These are phyloP conservation scores for Oxyria digyna DNA, from an alignment of 148 eudicot species.

Conservation along the genomic window DNA sequence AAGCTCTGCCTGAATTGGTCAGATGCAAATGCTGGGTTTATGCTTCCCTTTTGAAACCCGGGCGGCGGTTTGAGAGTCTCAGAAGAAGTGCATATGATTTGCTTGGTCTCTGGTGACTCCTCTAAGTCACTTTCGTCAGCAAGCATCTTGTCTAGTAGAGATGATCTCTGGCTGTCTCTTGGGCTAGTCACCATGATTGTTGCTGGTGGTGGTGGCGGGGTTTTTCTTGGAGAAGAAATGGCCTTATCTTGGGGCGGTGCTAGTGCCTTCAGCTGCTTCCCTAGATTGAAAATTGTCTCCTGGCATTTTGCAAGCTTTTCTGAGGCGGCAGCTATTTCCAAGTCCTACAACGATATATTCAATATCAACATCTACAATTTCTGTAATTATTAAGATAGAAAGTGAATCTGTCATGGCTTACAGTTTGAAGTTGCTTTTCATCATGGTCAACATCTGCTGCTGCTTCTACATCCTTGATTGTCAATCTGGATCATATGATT, in stretches of 20 bases:
- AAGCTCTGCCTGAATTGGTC: constrained; percentile 11
- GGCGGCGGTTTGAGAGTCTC: constrained; percentile 15
- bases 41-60: constrained; percentile 10
- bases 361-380: background rate
- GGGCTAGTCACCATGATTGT: background rate
- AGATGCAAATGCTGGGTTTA: background rate
- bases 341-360: constrained; percentile 32
- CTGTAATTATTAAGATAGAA: background rate
- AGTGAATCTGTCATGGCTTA: constrained; percentile 26
- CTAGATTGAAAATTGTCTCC: constrained; percentile 64
- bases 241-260: constrained; percentile 37
- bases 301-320: constrained; percentile 90
- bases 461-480: constrained; percentile 18
- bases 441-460: constrained; percentile 13
- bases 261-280: constrained; percentile 70
- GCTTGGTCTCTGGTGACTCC: constrained; percentile 36
- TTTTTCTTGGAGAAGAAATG: constrained; percentile 20
- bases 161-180: constrained; percentile 25
- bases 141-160: constrained; percentile 69
- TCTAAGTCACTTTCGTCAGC: constrained; percentile 46
- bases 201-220: constrained; percentile 3
- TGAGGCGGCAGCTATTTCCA: constrained; percentile 65
- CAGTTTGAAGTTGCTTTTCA: constrained; percentile 43
- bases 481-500: constrained; percentile 14
- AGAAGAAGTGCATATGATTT: constrained; percentile 21